These are phyloP conservation scores for Bipolaris zeicola DNA, from an alignment of 2,329 filamentous ascomycete genomes.

Conservation along the genomic window DNA sequence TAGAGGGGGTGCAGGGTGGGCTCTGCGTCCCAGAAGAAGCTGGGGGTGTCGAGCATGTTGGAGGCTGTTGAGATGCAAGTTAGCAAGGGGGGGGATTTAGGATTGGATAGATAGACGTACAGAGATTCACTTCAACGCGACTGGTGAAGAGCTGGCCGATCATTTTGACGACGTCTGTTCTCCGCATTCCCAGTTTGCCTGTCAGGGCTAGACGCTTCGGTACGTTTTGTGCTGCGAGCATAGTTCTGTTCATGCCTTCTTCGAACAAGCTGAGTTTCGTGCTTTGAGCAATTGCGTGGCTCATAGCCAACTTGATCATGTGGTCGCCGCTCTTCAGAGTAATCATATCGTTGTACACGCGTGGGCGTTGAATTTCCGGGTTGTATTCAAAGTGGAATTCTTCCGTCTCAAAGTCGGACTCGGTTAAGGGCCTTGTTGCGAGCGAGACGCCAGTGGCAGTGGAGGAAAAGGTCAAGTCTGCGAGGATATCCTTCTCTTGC, in stretches of 20 bases:
- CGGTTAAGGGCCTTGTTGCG: slow-evolving; percentile 77
- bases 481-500: slow-evolving; percentile 95
- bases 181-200: slow-evolving; percentile 86
- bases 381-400: slow-evolving; percentile 99
- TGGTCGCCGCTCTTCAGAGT: slow-evolving; percentile 92
- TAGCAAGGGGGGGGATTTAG: neutral
- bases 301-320: slow-evolving; percentile 98
- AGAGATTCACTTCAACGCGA: slow-evolving; percentile 95
- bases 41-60: slow-evolving; percentile 93
- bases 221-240: slow-evolving; percentile 90
- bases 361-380: slow-evolving; percentile 78
- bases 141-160: slow-evolving; percentile 90
- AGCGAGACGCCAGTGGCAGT: slow-evolving; percentile 69
- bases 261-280: slow-evolving; percentile 97
- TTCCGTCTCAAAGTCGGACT: slow-evolving; percentile 94
- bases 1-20: slow-evolving; percentile 95
- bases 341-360: slow-evolving; percentile 99
- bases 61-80: slow-evolving; percentile 64
- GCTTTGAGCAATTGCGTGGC: slow-evolving; percentile 95
- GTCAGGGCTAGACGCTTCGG: slow-evolving; percentile 88
- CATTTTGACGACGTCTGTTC: slow-evolving; percentile 90
- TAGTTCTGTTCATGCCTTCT: slow-evolving; percentile 92
- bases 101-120: slow-evolving; percentile 61
- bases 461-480: slow-evolving; percentile 88
- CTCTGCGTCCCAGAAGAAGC: slow-evolving; percentile 98